These are phyloP conservation scores for Mrakia gelida DNA, from an alignment of 768 basidiomycete genomes.

Conservation along the genomic window DNA sequence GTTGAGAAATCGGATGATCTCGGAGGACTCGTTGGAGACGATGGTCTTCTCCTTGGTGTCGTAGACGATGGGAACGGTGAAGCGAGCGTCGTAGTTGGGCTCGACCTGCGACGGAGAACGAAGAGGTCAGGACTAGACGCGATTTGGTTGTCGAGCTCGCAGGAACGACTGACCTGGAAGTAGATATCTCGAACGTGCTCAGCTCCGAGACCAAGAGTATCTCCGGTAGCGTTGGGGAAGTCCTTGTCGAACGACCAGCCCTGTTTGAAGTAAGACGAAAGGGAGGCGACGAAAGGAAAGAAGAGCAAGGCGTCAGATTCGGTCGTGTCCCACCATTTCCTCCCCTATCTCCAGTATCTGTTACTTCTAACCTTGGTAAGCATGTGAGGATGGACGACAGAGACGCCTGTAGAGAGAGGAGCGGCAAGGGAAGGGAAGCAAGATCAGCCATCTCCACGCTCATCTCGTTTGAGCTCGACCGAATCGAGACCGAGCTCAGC, in stretches of 20 bases:
- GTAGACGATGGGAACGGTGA: constrained; percentile 67
- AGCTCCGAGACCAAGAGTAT: constrained; percentile 58
- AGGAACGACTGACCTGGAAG: constrained; percentile 50
- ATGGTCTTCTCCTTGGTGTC: constrained; percentile 81
- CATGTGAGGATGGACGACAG: constrained; percentile 81
- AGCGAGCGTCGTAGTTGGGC: constrained; percentile 56
- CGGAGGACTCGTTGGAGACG: constrained; percentile 86
- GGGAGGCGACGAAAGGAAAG: too few relatives aligned
- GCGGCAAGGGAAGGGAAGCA: not conserved
- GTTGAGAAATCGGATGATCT: constrained; percentile 94
- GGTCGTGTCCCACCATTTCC: too few relatives aligned
- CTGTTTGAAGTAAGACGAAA: constrained; percentile 38
- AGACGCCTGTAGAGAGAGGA: constrained; percentile 57
- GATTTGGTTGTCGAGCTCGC: not conserved
- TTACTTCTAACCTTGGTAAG: constrained; percentile 42
- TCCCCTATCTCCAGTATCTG: too few relatives aligned
- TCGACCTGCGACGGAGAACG: constrained; percentile 48
- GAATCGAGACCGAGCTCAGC: too few relatives aligned
- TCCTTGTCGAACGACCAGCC: constrained; percentile 82
- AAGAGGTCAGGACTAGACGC: not conserved
- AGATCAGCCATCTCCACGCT: not conserved
- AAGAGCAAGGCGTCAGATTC: too few relatives aligned
- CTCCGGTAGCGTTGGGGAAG: constrained; percentile 64
- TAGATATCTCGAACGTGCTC: constrained; percentile 79
- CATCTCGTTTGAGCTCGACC: too few relatives aligned